Evolutionary conservation across 108 stramenopile genomes (phyloP).

Genomic region (Cyclotella choctawhatcheeana): DNA sequence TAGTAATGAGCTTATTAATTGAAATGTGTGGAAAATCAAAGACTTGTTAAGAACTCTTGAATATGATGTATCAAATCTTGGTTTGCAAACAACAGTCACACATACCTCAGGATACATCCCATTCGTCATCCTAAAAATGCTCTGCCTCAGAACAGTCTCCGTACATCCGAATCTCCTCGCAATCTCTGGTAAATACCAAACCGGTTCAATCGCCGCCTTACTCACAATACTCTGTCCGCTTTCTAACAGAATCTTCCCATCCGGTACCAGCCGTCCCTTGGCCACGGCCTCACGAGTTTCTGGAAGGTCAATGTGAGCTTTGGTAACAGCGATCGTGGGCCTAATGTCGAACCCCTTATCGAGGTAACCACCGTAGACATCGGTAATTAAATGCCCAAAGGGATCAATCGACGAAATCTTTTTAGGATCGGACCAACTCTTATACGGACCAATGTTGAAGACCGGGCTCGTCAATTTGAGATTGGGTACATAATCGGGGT

Average conservation of each 20-base stretch:
- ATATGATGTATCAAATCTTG: background rate
- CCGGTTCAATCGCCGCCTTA: slow-evolving; percentile 99
- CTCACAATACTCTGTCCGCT: slow-evolving; percentile 93
- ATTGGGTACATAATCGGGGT: slow-evolving; percentile 95
- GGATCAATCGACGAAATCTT: slow-evolving; percentile 97
- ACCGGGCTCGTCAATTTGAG: slow-evolving; percentile 91
- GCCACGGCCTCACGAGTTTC: slow-evolving; percentile 94
- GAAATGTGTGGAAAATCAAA: too few species aligned
- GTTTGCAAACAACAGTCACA: background rate
- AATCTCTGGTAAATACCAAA: slow-evolving; percentile 99
- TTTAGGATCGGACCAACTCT: slow-evolving; percentile 94
- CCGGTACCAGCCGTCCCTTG: slow-evolving; percentile 87
- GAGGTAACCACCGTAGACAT: slow-evolving; percentile 85
- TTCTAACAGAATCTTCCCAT: slow-evolving; percentile 89
- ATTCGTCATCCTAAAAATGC: slow-evolving; percentile 98
- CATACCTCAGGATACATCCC: slow-evolving; percentile 98
- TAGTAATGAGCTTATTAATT: slow-evolving; percentile 74
- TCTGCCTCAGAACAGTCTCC: slow-evolving; percentile 88
- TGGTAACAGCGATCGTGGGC: slow-evolving; percentile 99
- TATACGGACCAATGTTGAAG: slow-evolving; percentile 94
- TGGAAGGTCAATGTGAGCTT: slow-evolving; percentile 98
- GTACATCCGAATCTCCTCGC: slow-evolving; percentile 96
- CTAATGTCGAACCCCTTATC: slow-evolving; percentile 98
- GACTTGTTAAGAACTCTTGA: too few species aligned
- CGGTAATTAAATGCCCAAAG: slow-evolving; percentile 91